Base-by-base conservation (phyloP, 108 stramenopile genomes). In the Cyclostephanos tholiformis region DNA sequence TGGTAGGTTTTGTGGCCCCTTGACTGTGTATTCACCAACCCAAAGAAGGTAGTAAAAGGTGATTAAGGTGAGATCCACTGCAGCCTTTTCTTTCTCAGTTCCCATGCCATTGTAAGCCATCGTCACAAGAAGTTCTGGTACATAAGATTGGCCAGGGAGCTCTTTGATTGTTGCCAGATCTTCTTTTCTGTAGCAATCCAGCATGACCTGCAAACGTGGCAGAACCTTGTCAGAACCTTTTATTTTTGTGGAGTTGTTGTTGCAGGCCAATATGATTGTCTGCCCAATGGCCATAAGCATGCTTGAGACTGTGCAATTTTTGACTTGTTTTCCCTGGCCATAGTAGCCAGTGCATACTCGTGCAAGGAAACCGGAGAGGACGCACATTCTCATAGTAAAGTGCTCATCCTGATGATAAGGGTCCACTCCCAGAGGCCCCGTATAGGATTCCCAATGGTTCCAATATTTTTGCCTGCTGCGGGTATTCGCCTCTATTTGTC, bases 151-250 rank as follows among this genome's bases (percentile, higher is more conserved):
- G 22, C 23, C 2, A 23, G 12, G 2, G 56, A 23, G 1, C 23
- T n/a, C n/a, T n/a, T n/a, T n/a, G n/a, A n/a, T n/a, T n/a, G n/a
- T n/a, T n/a, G n/a, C n/a, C n/a, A n/a, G 56, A 8, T 57, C 56
- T 4, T 1, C 3, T 9, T 9, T 23, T 23, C 6, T 26, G 23
- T 6, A 57, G 12, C 56, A 10, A 13, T 22, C 56, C 6, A 57
- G 56, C 25, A 26, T 57, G 12, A 25, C 5, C 25, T 12, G 23
- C 4, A 57, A 3, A 1, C 56, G 8, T 26, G 25, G 56, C 23
- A 57, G 56, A 4, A 57, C 23, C 25, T 57, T 57, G 25, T 57
- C n/a, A n/a, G n/a, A n/a, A n/a, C n/a, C n/a, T n/a, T n/a, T n/a
- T n/a, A n/a, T n/a, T n/a, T n/a, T n/a, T n/a, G n/a, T n/a, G n/a